Conservation (phyloP, 2,329 filamentous ascomycete genomes). For the Chaetomium sp. region DNA sequence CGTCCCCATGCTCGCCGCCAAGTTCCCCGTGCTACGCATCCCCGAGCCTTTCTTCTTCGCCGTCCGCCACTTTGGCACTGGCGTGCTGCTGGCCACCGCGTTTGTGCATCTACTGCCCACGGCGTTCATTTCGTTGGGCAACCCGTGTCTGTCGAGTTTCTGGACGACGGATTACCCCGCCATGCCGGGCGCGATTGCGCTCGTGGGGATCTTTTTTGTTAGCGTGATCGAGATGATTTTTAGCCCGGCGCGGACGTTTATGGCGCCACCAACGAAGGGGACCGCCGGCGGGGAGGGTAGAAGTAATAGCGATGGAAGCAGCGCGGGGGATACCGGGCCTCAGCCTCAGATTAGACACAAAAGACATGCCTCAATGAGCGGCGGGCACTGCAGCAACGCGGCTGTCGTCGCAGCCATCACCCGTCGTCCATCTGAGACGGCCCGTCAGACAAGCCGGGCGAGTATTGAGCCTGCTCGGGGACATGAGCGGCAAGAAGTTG, state of each 20-base stretch:
- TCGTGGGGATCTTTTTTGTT: conserved; percentile 72
- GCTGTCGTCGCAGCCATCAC: conserved; percentile 15
- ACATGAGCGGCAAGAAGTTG: background rate
- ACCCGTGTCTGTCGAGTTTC: conserved; percentile 67
- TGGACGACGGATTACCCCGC: conserved; percentile 73
- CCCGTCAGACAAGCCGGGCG: background rate
- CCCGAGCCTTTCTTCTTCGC: conserved; percentile 50
- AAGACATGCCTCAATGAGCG: background rate
- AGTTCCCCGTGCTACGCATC: conserved; percentile 47
- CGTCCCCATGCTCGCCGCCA: conserved; percentile 49
- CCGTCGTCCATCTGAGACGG: background rate
- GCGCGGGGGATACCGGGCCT: background rate
- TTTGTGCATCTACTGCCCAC: conserved; percentile 72
- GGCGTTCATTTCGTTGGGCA: conserved; percentile 59
- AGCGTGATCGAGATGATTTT: conserved; percentile 61
- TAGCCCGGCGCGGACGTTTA: conserved; percentile 31
- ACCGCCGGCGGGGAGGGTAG: background rate
- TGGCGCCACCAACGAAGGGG: conserved; percentile 4
- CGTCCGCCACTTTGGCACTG: conserved; percentile 68
- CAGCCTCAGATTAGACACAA: background rate
- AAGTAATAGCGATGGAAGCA: background rate
- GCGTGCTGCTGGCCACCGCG: conserved; percentile 75
- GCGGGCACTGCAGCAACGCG: conserved; percentile 15
- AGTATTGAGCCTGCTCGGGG: conserved; percentile 9
- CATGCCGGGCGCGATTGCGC: conserved; percentile 74